Evolutionary conservation across 306 rosid species (phyloP).

Genomic region (Sphenostylis stenocarpa): DNA sequence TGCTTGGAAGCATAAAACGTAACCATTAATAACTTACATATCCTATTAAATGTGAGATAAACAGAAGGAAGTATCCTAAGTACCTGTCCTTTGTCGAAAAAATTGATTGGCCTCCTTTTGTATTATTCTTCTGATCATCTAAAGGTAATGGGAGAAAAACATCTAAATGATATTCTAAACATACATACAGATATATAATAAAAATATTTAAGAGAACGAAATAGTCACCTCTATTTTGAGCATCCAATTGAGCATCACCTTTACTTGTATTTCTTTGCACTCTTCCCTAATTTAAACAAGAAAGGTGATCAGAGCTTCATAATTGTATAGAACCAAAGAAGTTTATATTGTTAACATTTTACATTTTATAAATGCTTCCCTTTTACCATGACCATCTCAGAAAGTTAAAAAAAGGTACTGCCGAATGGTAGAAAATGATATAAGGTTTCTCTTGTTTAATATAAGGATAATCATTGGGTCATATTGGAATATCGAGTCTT

Average conservation of each 20-base stretch:
- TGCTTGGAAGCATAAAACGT: constrained; percentile 4
- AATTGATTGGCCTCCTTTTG: constrained; percentile 44
- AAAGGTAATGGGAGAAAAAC: constrained; percentile 26
- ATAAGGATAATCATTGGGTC: too few relatives aligned
- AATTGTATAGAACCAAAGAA: neutral
- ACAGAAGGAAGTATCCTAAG: constrained; percentile 29
- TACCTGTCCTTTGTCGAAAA: constrained; percentile 63
- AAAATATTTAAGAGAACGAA: constrained; percentile 21
- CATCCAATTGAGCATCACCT: constrained; percentile 37
- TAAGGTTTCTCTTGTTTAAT: neutral
- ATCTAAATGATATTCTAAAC: constrained; percentile 13
- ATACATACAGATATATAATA: constrained; percentile 2
- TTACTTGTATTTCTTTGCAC: constrained; percentile 39
- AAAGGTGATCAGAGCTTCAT: constrained; percentile 24
- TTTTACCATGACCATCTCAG: neutral
- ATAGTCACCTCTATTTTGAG: constrained; percentile 51
- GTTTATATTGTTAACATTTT: neutral
- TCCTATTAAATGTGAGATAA: constrained; percentile 15
- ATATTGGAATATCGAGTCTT: constrained; percentile 5
- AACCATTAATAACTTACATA: neutral
- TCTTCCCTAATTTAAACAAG: constrained; percentile 46
- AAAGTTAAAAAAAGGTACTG: neutral
- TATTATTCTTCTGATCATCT: constrained; percentile 43
- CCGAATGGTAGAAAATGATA: neutral
- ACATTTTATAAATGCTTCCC: neutral